Evolutionary conservation across 2,329 filamentous ascomycete species (phyloP).

Genomic region (Karstenula rhodostoma): DNA sequence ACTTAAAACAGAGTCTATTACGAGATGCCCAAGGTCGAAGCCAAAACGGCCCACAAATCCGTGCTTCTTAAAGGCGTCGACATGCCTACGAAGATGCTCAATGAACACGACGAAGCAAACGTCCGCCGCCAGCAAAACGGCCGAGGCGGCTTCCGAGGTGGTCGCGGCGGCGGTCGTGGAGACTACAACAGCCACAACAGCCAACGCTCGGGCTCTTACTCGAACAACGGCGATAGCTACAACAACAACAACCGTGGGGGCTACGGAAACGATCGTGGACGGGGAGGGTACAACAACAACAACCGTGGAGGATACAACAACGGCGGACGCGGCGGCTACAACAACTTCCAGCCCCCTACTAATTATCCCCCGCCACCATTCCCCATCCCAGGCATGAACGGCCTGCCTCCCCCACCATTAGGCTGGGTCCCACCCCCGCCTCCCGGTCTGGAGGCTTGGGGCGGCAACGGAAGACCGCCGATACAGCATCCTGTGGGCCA

Average conservation of each 20-base stretch:
- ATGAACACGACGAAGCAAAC: conserved; percentile 72
- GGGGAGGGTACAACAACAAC: conserved; percentile 28
- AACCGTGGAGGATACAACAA: conserved; percentile 24
- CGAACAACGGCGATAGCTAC: conserved; percentile 19
- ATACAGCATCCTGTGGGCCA: conserved; percentile 31
- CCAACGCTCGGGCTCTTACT: conserved; percentile 27
- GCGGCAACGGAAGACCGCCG: conserved; percentile 23
- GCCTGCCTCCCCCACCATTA: conserved; percentile 36
- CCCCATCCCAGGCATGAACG: conserved; percentile 34
- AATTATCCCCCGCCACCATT: conserved; percentile 14
- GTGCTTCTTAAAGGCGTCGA: conserved; percentile 89
- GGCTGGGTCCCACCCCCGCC: conserved; percentile 39
- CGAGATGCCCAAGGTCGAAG: conserved; percentile 73
- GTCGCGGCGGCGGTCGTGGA: conserved; percentile 50
- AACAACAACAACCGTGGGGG: conserved; percentile 28
- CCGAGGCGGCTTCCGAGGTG: conserved; percentile 72
- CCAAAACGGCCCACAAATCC: conserved; percentile 80
- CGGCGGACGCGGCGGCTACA: conserved; percentile 23
- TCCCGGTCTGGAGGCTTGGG: conserved; percentile 17
- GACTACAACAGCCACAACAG: conserved; percentile 28
- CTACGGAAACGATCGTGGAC: conserved; percentile 27
- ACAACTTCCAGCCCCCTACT: conserved; percentile 7
- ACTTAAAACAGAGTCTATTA: conserved; percentile 75
- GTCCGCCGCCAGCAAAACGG: conserved; percentile 72
- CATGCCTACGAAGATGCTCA: conserved; percentile 73